Evolutionary conservation across 176 grass and related monocot genomes (phyloP), one percentile per base, ranked within the genome.

Genomic region (Aegilops bicornis): DNA sequence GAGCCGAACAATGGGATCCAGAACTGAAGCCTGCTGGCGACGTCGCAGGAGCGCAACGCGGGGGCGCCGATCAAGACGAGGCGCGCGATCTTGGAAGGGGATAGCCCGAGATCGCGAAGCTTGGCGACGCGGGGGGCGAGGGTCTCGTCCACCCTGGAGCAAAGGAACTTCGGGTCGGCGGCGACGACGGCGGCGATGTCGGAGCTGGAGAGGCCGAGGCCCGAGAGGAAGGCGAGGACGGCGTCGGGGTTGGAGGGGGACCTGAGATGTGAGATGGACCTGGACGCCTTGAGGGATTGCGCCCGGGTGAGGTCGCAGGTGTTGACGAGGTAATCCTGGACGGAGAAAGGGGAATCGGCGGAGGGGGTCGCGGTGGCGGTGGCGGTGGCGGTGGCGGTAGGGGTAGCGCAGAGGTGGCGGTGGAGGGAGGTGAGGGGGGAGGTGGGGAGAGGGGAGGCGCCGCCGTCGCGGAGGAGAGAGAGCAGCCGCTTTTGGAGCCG

Each of bases 271-370:
- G 45, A 42, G 59, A 80, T 60, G 3, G 6, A 9, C 63, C 36
- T 1, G 25, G 74, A 35, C 0, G 73, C 43, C 25, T 32, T 87
- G 35, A 64, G 33, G 12, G 84, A 47, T 35, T 86, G 84, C 10
- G 81, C 61, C 4, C 6, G 79, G 27, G 79, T 39, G 75, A 92
- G 82, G 75, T 76, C 60, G 73, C 84, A 92, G 73, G 79, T 30
- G 67, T 74, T 29, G 67, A 84, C 22, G 20, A 92, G 91, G 66
- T 87, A 92, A 27, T 89, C 84, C 61, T 87, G 86, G 66, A 86
- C 63, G 39, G 80, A 82, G 62, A 88, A 88, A 50, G 45, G 2
- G 62, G 86, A 29, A 1, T 11, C 3, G 32, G 69, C 0, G 2
- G 67, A 36, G 69, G 13, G n/a, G 70, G 43, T 7, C 1, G 40